These are phyloP conservation scores for Brassica rapa DNA, from an alignment of 345 rosid species.

Conservation along the genomic window DNA sequence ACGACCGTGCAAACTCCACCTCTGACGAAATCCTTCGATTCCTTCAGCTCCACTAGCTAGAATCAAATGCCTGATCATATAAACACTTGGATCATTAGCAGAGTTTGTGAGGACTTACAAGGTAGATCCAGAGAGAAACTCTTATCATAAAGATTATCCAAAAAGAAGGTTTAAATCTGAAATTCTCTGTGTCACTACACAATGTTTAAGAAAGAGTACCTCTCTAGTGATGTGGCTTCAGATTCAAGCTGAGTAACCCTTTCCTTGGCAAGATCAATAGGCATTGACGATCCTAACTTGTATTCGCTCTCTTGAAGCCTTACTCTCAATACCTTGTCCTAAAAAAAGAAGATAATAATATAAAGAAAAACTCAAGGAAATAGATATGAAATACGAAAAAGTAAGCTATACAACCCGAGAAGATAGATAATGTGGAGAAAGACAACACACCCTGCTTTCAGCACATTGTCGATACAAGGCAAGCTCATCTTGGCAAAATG, in stretches of 20 bases:
- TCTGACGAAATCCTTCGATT: slow-evolving; percentile 82
- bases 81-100: neutral
- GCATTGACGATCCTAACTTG: slow-evolving; percentile 91
- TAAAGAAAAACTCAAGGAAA: neutral
- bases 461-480: slow-evolving; percentile 77
- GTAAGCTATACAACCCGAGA: neutral
- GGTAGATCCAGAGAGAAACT: neutral
- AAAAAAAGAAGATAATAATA: neutral
- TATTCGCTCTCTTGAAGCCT: slow-evolving; percentile 83
- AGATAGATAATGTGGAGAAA: neutral
- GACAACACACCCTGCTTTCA: slow-evolving; percentile 64
- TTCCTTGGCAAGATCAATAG: slow-evolving; percentile 68
- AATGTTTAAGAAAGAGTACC: slow-evolving; percentile 47
- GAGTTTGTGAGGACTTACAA: neutral
- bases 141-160: neutral
- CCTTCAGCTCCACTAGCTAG: slow-evolving; percentile 94
- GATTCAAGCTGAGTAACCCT: slow-evolving; percentile 80
- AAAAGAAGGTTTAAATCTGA: neutral
- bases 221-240: slow-evolving; percentile 78
- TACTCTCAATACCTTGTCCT: slow-evolving; percentile 84
- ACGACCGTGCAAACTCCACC: slow-evolving; percentile 96
- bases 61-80: slow-evolving; percentile 64
- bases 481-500: slow-evolving; percentile 94
- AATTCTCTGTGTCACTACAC: neutral
- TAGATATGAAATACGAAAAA: slow-evolving; percentile 7